Evolutionary conservation across 495 filamentous ascomycete species (phyloP), one percentile per base, ranked within the genome.

Genomic region (Cercophora samala): DNA sequence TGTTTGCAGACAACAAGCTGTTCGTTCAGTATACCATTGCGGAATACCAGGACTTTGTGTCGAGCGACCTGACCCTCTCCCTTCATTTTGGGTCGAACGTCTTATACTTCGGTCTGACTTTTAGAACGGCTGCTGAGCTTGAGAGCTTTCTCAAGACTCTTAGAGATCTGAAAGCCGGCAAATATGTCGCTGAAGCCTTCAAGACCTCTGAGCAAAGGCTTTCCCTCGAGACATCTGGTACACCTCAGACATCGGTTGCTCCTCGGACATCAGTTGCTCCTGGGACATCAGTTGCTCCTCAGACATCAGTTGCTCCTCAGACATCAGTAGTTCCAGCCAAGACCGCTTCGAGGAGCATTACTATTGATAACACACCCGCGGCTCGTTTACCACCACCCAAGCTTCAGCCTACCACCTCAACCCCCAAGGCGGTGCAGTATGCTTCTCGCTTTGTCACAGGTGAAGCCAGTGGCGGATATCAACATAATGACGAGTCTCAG

Each of bases 1-100:
- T 66, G 18, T 42, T 42, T 19, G 52, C 66, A 0, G 24, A 32
- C 9, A 51, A 26, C 19, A 51, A 19, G 32, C 54, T 54, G 13
- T 66, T 55, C 29, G 63, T 54, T 26, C 24, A 66, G 19, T 69
- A 60, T 60, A 17, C 68, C 8, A 64, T 69, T 8, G 42, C 67
- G 0, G 32, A 29, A 11, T 69, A 60, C 52, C 22, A 63, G 23
- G 63, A 66, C 24, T 69, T 62, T 52, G 17, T 55, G 1, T 58
- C 21, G 0, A 60, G 63, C 9, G 63, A 29, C 37, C 15, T 46
- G 37, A 46, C 37, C 15, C 37, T 46, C 37, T 46, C 37, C 2
- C 37, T 46, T 46, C 37, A 46, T 46, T 46, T 46, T 17, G 37
- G 37, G 11, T 2, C 6, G 37, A 46, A 46, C 15, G 37, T 46